A percentile compares a stretch with the other conserved stretches of the same genome.
phyloP scores from a whole-genome alignment of 148 eudicot genomes.

The Diospyros kaki region DNA sequence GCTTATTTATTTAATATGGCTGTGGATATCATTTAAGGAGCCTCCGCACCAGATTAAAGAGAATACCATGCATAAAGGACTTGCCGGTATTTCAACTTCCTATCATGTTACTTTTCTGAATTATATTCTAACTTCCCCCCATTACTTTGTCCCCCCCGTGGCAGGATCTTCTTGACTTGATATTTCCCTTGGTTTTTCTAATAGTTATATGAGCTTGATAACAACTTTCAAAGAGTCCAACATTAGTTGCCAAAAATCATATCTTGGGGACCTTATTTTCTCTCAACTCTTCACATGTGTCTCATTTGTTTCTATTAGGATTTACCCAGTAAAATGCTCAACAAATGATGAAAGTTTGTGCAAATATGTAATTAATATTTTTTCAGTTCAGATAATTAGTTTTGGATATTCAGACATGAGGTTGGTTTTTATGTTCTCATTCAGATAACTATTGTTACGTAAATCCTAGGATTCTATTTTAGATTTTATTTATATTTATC shows the following conservation, averaged over 20 bases:
- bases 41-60: conserved; percentile 40
- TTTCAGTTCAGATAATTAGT: background rate
- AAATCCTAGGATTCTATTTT: background rate
- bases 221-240: too few relatives aligned
- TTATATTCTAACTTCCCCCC: too few relatives aligned
- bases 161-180: too few relatives aligned
- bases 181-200: too few relatives aligned
- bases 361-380: background rate
- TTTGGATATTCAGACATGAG: background rate
- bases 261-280: background rate
- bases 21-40: conserved; percentile 61
- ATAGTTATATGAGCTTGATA: too few relatives aligned
- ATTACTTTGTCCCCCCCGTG: too few relatives aligned
- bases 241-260: background rate
- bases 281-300: background rate
- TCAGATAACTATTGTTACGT: background rate
- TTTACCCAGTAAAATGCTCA: background rate
- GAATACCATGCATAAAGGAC: background rate
- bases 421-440: background rate
- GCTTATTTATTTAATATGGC: conserved; percentile 58
- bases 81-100: too few relatives aligned
- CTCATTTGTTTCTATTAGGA: background rate
- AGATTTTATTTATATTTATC: background rate
- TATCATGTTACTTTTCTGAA: too few relatives aligned
- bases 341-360: background rate